phyloP scores from a whole-genome alignment of 352 stramenopile genomes.

The Pythium aristosporum region DNA sequence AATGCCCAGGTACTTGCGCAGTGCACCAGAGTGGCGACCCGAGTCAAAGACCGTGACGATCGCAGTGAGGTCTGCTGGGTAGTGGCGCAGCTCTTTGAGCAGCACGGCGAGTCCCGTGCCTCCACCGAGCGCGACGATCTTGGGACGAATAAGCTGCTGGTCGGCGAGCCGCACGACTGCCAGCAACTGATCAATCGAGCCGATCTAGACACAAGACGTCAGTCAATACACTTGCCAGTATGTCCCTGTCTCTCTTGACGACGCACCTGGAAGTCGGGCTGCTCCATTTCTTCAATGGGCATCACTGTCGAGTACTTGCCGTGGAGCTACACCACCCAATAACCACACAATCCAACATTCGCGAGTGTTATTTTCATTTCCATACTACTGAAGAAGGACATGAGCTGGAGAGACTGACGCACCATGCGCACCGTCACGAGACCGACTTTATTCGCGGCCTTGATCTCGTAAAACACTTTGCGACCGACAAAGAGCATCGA shows the following conservation, averaged over 20 bases:
- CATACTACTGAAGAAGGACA: too few species aligned
- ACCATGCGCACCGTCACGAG: slow-evolving; percentile 82
- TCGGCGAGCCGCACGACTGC: slow-evolving; percentile 75
- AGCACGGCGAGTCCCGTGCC: slow-evolving; percentile 80
- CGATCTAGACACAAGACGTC: slow-evolving; percentile 45
- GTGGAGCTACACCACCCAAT: slow-evolving; percentile 49
- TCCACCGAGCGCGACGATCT: slow-evolving; percentile 82
- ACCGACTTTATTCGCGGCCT: slow-evolving; percentile 74
- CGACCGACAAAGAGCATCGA: slow-evolving; percentile 81
- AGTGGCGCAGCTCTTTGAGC: slow-evolving; percentile 82
- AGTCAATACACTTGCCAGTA: neutral
- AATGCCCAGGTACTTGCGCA: slow-evolving; percentile 84
- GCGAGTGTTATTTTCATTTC: neutral
- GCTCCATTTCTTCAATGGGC: slow-evolving; percentile 81
- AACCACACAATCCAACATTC: slow-evolving; percentile 1
- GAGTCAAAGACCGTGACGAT: slow-evolving; percentile 89
- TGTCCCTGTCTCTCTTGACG: too few species aligned
- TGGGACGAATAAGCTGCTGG: slow-evolving; percentile 76
- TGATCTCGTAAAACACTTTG: slow-evolving; percentile 88
- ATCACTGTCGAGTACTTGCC: slow-evolving; percentile 85
- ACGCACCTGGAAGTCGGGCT: slow-evolving; percentile 73
- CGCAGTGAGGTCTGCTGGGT: slow-evolving; percentile 82
- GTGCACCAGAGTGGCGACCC: slow-evolving; percentile 70
- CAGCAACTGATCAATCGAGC: slow-evolving; percentile 71
- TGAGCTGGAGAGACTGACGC: neutral